These are phyloP conservation scores for Wickerhamiella alocasiicola DNA, from an alignment of 805 yeast species.

Conservation along the genomic window DNA sequence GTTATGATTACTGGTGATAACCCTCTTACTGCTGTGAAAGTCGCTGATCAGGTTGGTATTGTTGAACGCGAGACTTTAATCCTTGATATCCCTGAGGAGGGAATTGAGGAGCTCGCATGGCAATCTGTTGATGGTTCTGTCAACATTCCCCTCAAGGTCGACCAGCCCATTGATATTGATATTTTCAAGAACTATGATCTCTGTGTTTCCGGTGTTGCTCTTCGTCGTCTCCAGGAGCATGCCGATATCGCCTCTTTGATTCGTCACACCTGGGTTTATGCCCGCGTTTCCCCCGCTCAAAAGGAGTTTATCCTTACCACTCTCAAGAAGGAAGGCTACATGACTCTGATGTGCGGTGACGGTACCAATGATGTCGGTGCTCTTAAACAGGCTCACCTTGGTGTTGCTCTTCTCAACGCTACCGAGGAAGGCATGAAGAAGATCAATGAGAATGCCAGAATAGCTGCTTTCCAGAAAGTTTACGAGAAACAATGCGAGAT, in stretches of 20 bases:
- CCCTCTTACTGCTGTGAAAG: constrained; percentile 96
- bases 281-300: constrained; percentile 93
- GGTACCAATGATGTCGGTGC: constrained; percentile 99
- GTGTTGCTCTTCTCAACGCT: constrained; percentile 95
- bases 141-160: constrained; percentile 52
- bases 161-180: constrained; percentile 41
- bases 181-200: constrained; percentile 62
- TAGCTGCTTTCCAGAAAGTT: constrained; percentile 49
- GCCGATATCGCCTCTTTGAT: constrained; percentile 56
- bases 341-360: constrained; percentile 97
- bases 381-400: constrained; percentile 93
- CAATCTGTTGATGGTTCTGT: constrained; percentile 69
- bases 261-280: constrained; percentile 91
- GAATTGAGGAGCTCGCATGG: constrained; percentile 59
- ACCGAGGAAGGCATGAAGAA: constrained; percentile 89
- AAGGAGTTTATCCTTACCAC: constrained; percentile 81
- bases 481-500: constrained; percentile 77
- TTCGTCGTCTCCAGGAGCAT: constrained; percentile 52
- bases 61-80: constrained; percentile 74
- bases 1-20: constrained; percentile 99
- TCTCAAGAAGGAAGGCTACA: constrained; percentile 77
- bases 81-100: constrained; percentile 71
- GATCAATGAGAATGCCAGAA: constrained; percentile 65
- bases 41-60: constrained; percentile 84
- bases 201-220: constrained; percentile 88